A percentile compares a stretch with the other conserved stretches of the same genome.
Conservation (phyloP, 441 rosid genomes). For the Erodium texanum region DNA sequence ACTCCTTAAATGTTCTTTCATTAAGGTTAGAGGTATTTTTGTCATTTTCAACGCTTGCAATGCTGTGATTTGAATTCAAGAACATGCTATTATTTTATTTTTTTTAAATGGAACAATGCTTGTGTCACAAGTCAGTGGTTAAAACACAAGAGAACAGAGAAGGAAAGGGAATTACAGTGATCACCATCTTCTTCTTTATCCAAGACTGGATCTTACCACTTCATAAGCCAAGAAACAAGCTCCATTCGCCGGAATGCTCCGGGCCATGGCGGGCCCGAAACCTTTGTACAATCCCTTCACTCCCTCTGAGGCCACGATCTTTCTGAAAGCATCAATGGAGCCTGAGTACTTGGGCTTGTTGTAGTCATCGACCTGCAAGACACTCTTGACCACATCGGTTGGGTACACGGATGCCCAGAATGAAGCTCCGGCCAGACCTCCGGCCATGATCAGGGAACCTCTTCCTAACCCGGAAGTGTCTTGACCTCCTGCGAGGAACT, state of each 20-base stretch:
- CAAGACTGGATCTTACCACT: conserved; percentile 74
- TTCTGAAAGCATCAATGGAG: conserved; percentile 60
- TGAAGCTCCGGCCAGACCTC: conserved; percentile 79
- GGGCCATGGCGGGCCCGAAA: conserved; percentile 85
- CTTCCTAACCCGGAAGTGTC: conserved; percentile 83
- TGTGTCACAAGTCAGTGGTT: not conserved
- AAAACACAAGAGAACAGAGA: not conserved
- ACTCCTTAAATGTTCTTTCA: too few relatives aligned
- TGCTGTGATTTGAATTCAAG: too few relatives aligned
- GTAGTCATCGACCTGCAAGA: conserved; percentile 75
- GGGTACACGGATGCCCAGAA: conserved; percentile 83
- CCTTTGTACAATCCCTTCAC: conserved; percentile 84
- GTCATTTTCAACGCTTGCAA: too few relatives aligned
- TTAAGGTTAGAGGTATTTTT: too few relatives aligned
- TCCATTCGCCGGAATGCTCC: conserved; percentile 92
- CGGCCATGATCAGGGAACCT: conserved; percentile 69
- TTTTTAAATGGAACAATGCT: not conserved
- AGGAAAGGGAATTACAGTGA: not conserved
- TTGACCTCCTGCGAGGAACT: conserved; percentile 64
- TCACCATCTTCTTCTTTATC: conserved; percentile 20
- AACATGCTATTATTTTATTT: too few relatives aligned
- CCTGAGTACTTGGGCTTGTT: conserved; percentile 70
- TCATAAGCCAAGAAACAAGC: conserved; percentile 92
- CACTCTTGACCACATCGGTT: conserved; percentile 86
- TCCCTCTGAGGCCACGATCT: conserved; percentile 69